phyloP scores from a whole-genome alignment of 257 asterid species.

The Lycium barbarum region DNA sequence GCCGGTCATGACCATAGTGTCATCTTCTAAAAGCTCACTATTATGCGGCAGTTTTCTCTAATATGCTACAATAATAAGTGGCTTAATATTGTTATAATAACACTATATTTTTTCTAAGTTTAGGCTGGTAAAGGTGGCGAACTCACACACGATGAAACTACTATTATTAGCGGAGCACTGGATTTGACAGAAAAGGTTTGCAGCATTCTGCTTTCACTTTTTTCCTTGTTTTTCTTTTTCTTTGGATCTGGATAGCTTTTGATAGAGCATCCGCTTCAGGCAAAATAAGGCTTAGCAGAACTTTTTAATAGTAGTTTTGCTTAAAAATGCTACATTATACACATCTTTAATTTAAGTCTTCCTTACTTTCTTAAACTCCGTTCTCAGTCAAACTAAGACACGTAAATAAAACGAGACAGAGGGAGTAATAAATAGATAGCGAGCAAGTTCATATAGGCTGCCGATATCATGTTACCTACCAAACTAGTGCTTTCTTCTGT shows the following conservation, averaged over 20 bases:
- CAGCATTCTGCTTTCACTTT: not conserved
- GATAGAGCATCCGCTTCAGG: not conserved
- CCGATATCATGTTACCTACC: not conserved
- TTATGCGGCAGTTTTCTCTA: conserved; percentile 1
- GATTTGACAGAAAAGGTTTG: conserved; percentile 92
- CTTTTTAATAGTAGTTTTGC: not conserved
- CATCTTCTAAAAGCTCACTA: not conserved
- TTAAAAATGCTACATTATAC: not conserved
- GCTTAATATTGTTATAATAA: conserved; percentile 31
- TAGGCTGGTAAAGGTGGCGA: conserved; percentile 99
- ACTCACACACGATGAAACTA: conserved; percentile 89
- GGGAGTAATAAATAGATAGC: not conserved
- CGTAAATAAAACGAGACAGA: not conserved
- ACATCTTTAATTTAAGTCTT: not conserved
- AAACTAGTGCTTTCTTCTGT: not conserved
- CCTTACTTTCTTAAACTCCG: not conserved
- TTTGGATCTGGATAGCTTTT: conserved; percentile 7
- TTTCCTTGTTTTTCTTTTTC: not conserved
- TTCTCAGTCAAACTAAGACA: not conserved
- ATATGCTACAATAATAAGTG: conserved; percentile 7
- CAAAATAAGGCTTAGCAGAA: not conserved
- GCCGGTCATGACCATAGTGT: not conserved
- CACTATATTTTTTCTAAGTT: conserved; percentile 10
- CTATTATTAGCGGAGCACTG: conserved; percentile 94
- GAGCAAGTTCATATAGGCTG: not conserved